phyloP scores from a whole-genome alignment of 345 rosid species.

The Salix exigua region DNA sequence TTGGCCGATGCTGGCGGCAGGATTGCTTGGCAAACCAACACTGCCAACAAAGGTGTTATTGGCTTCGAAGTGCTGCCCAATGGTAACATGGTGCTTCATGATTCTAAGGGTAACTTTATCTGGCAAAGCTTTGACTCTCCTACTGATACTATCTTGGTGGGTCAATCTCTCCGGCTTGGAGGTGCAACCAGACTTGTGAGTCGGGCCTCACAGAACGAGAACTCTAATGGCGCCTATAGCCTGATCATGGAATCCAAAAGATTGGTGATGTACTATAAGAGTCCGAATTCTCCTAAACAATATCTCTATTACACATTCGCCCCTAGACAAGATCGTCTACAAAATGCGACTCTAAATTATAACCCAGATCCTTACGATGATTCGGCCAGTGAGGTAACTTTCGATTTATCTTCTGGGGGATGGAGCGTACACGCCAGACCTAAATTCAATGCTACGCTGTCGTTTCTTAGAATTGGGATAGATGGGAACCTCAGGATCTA shows the following conservation, averaged over 20 bases:
- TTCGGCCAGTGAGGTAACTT: constrained; percentile 6
- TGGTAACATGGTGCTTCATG: constrained; percentile 17
- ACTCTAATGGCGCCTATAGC: constrained; percentile 46
- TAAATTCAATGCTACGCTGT: constrained; percentile 34
- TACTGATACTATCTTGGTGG: constrained; percentile 57
- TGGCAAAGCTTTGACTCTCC: constrained; percentile 44
- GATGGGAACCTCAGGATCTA: constrained; percentile 52
- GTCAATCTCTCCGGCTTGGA: constrained; percentile 37
- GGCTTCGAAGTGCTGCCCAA: constrained; percentile 3
- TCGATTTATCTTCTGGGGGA: neutral
- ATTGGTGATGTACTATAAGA: constrained; percentile 32
- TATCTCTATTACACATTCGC: constrained; percentile 23
- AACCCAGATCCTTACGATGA: neutral
- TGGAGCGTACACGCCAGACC: constrained; percentile 14
- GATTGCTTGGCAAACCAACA: constrained; percentile 35
- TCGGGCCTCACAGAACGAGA: constrained; percentile 29
- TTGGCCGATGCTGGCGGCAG: constrained; percentile 25
- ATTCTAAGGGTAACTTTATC: constrained; percentile 7
- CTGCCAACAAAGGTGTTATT: constrained; percentile 30
- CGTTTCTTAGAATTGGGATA: constrained; percentile 37
- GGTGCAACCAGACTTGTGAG: constrained; percentile 47
- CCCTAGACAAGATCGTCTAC: neutral
- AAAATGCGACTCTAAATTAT: constrained; percentile 9
- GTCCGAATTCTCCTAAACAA: constrained; percentile 26
- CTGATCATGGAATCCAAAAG: constrained; percentile 48